These are phyloP conservation scores for Curvularia verruculosa DNA, from an alignment of 2,329 filamentous ascomycete species.

Conservation along the genomic window DNA sequence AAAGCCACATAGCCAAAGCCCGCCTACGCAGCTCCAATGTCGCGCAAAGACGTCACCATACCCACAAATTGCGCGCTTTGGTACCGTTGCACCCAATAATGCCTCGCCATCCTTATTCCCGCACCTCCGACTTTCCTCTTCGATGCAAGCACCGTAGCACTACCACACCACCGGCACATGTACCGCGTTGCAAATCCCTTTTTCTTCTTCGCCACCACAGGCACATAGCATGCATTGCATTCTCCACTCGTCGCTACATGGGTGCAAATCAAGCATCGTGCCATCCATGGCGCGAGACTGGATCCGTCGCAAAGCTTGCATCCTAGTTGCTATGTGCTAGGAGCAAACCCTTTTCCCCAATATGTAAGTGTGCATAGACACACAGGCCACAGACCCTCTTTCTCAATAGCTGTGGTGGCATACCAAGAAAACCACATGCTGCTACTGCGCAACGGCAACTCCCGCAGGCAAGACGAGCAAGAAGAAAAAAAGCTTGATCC, in stretches of 20 bases:
- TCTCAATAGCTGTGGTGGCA: background rate
- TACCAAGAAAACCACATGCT: background rate
- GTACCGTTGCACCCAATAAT: background rate
- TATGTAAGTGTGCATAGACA: background rate
- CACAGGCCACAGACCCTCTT: too few species aligned
- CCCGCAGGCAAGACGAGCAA: background rate
- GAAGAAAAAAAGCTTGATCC: background rate
- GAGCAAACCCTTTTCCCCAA: too few species aligned
- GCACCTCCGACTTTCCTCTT: background rate
- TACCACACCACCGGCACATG: background rate
- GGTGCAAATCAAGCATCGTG: background rate
- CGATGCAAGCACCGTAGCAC: background rate
- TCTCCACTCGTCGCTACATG: background rate
- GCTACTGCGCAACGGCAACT: background rate
- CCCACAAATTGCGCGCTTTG: background rate
- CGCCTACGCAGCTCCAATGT: background rate
- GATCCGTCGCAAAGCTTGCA: background rate
- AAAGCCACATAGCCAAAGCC: too few species aligned
- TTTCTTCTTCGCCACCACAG: background rate
- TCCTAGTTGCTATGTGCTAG: too few species aligned
- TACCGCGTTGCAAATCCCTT: background rate
- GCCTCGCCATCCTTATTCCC: background rate
- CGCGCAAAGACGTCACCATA: background rate
- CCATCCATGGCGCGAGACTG: background rate
- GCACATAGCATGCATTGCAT: background rate